Evolutionary conservation across 805 yeast genomes (phyloP), one percentile per base, ranked within the genome.

Genomic region (Zygotorulaspora florentina): DNA sequence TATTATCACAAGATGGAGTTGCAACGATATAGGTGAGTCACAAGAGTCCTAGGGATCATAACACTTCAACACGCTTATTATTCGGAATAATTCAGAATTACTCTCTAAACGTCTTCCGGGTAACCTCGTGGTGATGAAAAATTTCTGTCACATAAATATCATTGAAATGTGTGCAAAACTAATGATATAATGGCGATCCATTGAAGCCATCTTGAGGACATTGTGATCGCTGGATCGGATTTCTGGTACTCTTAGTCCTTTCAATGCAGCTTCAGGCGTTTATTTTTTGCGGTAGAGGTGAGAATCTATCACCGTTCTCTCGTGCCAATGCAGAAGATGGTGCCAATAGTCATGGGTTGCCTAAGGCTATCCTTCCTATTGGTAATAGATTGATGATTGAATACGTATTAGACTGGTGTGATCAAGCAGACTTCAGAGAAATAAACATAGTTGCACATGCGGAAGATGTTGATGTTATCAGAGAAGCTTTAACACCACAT

Each of bases 321-420:
- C 70, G 75, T 23, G 73, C 72, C 30, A 30, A 34, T 29, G 18
- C 28, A 15, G 47, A 46, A 30, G 40, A 51, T 38, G 46, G 25
- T 25, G 46, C 40, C 10, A 40, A 51, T 8, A 75, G 79, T 12
- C 72, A 84, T 2, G 90, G 93, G 13, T 62, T 76, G 6, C 78
- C 95, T 8, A 93, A 93, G 69, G 95, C 97, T 0, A 70, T 90
- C 40, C 67, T 95, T 36, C 98, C 98, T 2, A 73, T 93, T 29
- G 98, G 93, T 7, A 90, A 90, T 64, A 77, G 77, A 58, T 95
- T 96, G 11, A 83, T 93, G 88, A 70, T 93, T 35, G 83, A 83
- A 57, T 85, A 87, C 61, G 95, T 85, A 2, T 72, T 93, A 29
- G 90, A 85, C 55, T 93, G 98, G 98, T 90, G 98, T 71, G 89